Conservation (phyloP, 2,329 filamentous ascomycete genomes). For the Nigrospora oryzae region DNA sequence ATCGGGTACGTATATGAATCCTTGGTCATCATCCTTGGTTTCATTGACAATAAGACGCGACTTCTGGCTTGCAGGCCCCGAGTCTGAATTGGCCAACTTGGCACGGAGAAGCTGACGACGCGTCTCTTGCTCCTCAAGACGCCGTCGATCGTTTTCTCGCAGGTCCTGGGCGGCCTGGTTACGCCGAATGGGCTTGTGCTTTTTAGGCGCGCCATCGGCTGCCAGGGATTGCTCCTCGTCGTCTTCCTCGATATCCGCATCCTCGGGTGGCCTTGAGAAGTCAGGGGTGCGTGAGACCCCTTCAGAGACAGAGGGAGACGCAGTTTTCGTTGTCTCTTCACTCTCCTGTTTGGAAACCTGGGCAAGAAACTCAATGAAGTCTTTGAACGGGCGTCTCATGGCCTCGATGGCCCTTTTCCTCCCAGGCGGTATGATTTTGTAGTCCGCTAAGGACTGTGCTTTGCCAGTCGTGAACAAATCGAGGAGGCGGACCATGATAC, state of each 20-base stretch:
- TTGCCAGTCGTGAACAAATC: background rate
- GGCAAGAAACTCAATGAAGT: conserved; percentile 1
- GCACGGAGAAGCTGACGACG: conserved; percentile 38
- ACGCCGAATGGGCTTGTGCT: conserved; percentile 34
- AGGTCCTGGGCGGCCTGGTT: conserved; percentile 43
- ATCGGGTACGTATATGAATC: conserved; percentile 55
- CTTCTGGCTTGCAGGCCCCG: conserved; percentile 29
- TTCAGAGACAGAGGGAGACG: too few relatives aligned
- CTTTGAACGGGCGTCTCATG: background rate
- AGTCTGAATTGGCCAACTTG: conserved; percentile 31
- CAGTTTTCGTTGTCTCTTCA: too few relatives aligned
- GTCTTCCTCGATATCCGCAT: conserved; percentile 1
- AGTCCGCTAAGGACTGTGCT: background rate
- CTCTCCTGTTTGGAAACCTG: background rate
- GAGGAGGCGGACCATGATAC: background rate
- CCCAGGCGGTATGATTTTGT: background rate
- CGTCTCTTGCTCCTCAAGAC: conserved; percentile 43
- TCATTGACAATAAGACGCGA: conserved; percentile 57
- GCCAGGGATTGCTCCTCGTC: conserved; percentile 16
- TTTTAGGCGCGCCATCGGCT: conserved; percentile 24
- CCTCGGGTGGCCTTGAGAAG: too few relatives aligned
- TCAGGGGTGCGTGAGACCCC: too few relatives aligned
- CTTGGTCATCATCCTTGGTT: conserved; percentile 50
- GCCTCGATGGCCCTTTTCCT: background rate
- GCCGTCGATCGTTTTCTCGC: conserved; percentile 46